Evolutionary conservation across 192 early-diverging fungal species (phyloP).

Genomic region (Entrophospora sp.): DNA sequence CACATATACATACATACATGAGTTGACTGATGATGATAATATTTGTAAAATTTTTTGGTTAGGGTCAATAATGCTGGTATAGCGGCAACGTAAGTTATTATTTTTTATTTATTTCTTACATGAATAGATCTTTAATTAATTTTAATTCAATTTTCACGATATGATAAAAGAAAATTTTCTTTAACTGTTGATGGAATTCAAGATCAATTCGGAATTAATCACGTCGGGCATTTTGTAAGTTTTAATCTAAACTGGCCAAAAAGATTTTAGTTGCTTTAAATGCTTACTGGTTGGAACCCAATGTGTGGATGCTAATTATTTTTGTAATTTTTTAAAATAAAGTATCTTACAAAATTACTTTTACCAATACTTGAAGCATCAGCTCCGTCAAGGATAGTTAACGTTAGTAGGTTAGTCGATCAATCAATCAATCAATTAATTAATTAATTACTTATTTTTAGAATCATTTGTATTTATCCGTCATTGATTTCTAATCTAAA

Average conservation of each 20-base stretch:
- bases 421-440: too few species aligned
- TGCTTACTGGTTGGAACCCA: too few species aligned
- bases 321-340: background rate
- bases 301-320: background rate
- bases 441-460: too few species aligned
- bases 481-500: constrained; percentile 17
- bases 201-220: constrained; percentile 38
- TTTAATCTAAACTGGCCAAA: background rate
- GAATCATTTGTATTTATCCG: background rate
- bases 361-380: constrained; percentile 31
- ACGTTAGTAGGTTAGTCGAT: constrained; percentile 29
- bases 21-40: background rate
- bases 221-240: constrained; percentile 31
- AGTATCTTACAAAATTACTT: constrained; percentile 27
- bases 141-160: background rate
- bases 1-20: background rate
- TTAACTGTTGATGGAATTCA: constrained; percentile 34
- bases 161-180: background rate
- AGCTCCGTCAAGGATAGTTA: constrained; percentile 42
- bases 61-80: constrained; percentile 33
- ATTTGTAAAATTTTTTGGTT: background rate
- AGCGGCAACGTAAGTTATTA: constrained; percentile 14
- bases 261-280: too few species aligned
- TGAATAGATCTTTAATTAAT: background rate
- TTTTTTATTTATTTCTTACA: background rate